phyloP scores from a whole-genome alignment of 305 asterid species.

The Petunia hybrid region DNA sequence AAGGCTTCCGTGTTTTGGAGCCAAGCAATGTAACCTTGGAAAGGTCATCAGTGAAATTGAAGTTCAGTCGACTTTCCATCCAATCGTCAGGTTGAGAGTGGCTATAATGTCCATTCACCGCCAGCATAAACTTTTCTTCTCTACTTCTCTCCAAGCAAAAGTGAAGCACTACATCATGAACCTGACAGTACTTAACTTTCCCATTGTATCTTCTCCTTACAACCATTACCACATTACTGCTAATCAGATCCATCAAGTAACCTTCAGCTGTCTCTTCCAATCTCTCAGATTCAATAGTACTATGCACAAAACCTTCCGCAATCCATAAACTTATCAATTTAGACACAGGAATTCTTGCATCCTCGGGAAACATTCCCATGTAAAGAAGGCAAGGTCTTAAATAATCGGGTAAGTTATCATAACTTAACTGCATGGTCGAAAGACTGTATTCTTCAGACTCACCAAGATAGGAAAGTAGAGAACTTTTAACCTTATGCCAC shows the following conservation, averaged over 20 bases:
- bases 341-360: slow-evolving; percentile 58
- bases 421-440: slow-evolving; percentile 45
- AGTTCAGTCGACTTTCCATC: background rate
- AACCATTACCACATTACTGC: slow-evolving; percentile 22
- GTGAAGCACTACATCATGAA: slow-evolving; percentile 30
- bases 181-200: background rate
- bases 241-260: slow-evolving; percentile 28
- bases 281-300: slow-evolving; percentile 37
- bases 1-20: background rate
- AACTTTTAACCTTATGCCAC: background rate
- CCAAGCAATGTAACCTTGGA: background rate
- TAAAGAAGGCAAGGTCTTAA: slow-evolving; percentile 65
- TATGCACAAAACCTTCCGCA: slow-evolving; percentile 63
- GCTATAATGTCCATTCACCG: background rate
- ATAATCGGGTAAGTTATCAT: slow-evolving; percentile 53
- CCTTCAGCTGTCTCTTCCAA: slow-evolving; percentile 28
- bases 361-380: slow-evolving; percentile 67
- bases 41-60: background rate
- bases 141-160: slow-evolving; percentile 29
- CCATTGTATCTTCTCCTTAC: background rate
- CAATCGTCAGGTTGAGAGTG: background rate
- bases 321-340: slow-evolving; percentile 64
- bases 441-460: background rate
- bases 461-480: background rate
- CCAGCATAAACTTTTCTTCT: slow-evolving; percentile 31